phyloP scores from a whole-genome alignment of 345 rosid genomes.

The Arabidopsis suecica region DNA sequence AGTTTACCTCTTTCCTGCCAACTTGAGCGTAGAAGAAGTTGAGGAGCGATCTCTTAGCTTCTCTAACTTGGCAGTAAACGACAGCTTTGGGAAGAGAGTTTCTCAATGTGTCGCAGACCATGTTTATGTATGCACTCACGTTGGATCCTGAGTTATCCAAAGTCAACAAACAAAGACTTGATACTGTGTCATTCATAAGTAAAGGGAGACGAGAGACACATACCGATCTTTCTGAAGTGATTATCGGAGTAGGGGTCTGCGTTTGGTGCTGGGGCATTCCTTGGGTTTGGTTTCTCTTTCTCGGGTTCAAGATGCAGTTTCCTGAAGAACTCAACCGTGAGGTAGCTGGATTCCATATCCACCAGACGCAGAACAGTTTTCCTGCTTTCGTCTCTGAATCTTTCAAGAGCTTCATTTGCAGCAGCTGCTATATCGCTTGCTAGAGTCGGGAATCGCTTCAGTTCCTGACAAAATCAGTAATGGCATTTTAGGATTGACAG shows the following conservation, averaged over 20 bases:
- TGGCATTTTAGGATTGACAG: neutral
- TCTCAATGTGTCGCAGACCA: constrained; percentile 92
- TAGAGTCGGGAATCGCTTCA: constrained; percentile 94
- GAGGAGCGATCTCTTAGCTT: constrained; percentile 91
- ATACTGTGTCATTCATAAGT: constrained; percentile 16
- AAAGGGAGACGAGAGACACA: neutral
- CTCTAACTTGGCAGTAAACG: constrained; percentile 93
- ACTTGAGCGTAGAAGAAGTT: constrained; percentile 85
- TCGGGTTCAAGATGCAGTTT: constrained; percentile 90
- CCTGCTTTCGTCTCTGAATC: constrained; percentile 91
- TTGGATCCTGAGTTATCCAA: constrained; percentile 68
- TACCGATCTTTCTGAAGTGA: constrained; percentile 92
- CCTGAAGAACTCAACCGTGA: constrained; percentile 96
- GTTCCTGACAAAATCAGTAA: constrained; percentile 57
- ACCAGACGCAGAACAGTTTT: constrained; percentile 86
- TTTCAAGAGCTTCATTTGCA: constrained; percentile 90
- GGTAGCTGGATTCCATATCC: constrained; percentile 97
- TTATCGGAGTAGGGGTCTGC: constrained; percentile 71
- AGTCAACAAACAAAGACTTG: constrained; percentile 20
- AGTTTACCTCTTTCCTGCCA: constrained; percentile 87
- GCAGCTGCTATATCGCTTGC: constrained; percentile 90
- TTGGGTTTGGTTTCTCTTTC: constrained; percentile 60
- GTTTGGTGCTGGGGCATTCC: constrained; percentile 54
- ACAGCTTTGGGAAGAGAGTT: constrained; percentile 96
- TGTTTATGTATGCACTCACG: constrained; percentile 83